These are phyloP conservation scores for Pyricularia sp. DNA, from an alignment of 2,329 filamentous ascomycete species.

Conservation along the genomic window DNA sequence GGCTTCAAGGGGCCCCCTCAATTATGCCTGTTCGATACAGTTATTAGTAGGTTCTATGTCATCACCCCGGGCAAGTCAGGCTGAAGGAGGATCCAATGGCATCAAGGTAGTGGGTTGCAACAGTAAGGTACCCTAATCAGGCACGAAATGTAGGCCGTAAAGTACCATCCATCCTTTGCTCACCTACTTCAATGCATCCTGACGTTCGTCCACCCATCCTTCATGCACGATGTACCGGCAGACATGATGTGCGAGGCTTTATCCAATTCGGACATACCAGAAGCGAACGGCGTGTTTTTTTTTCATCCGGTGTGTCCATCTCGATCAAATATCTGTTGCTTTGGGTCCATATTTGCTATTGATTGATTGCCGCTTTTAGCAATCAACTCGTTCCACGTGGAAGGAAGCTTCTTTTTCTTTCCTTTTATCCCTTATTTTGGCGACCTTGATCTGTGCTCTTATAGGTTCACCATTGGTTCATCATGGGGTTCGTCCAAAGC, in stretches of 20 bases:
- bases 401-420: background rate
- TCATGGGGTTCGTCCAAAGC: too few species aligned
- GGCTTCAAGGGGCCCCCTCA: background rate
- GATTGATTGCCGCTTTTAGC: background rate
- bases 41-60: background rate
- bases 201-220: background rate
- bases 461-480: background rate
- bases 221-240: background rate
- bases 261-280: background rate
- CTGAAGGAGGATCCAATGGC: background rate
- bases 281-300: background rate
- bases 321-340: background rate
- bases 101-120: background rate
- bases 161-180: background rate
- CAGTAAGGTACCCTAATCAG: background rate
- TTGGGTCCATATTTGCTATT: too few species aligned
- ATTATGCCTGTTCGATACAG: background rate
- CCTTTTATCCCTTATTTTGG: background rate
- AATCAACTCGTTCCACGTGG: background rate
- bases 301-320: background rate
- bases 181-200: background rate
- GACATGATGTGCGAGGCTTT: background rate
- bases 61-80: background rate
- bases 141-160: background rate
- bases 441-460: background rate